A percentile compares a stretch with the other conserved stretches of the same genome.
Evolutionary conservation across 2,329 filamentous ascomycete genomes (phyloP).

Genomic region (Chaetomium sp.): DNA sequence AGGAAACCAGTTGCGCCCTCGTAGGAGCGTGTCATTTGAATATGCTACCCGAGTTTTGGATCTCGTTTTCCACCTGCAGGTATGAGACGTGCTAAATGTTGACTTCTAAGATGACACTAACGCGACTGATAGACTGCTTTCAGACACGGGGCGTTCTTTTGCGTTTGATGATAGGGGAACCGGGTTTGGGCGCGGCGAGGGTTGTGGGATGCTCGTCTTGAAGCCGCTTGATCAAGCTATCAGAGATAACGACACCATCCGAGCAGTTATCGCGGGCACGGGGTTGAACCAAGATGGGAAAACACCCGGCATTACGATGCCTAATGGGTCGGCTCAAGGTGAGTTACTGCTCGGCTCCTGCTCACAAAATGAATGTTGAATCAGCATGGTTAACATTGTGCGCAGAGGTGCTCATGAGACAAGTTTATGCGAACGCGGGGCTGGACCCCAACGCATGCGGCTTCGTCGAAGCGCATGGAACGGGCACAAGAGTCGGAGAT

Average conservation of each 20-base stretch:
- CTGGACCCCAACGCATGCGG: slow-evolving; percentile 34
- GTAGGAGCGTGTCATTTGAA: slow-evolving; percentile 43
- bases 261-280: slow-evolving; percentile 44
- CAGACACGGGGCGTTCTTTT: slow-evolving; percentile 44
- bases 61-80: slow-evolving; percentile 40
- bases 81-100: slow-evolving; percentile 22
- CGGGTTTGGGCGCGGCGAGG: slow-evolving; percentile 58
- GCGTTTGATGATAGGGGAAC: slow-evolving; percentile 46
- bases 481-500: slow-evolving; percentile 50
- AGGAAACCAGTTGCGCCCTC: slow-evolving; percentile 41
- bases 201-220: slow-evolving; percentile 47
- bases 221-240: slow-evolving; percentile 52
- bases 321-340: slow-evolving; percentile 45
- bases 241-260: slow-evolving; percentile 47
- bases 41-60: slow-evolving; percentile 41
- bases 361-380: slow-evolving; percentile 5
- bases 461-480: slow-evolving; percentile 50
- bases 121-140: slow-evolving; percentile 35
- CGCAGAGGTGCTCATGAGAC: slow-evolving; percentile 36
- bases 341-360: slow-evolving; percentile 6
- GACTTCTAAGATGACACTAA: background rate
- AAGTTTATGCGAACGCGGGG: slow-evolving; percentile 36
- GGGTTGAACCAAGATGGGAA: slow-evolving; percentile 52
- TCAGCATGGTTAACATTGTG: background rate
- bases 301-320: slow-evolving; percentile 51